Evolutionary conservation across 202 grass and related monocot species (phyloP).

Genomic region (Carex arenaria): DNA sequence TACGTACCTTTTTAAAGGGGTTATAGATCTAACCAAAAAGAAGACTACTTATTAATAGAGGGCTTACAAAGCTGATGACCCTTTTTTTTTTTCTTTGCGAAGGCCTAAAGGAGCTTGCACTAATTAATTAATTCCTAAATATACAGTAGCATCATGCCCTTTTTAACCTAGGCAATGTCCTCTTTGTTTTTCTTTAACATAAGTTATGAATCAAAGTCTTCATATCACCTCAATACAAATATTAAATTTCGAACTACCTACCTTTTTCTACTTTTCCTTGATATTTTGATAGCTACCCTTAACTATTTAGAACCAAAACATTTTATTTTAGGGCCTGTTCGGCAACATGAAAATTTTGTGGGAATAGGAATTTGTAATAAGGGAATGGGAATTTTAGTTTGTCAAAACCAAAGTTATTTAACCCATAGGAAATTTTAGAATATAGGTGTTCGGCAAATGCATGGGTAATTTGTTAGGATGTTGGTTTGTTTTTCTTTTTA

Average conservation of each 20-base stretch:
- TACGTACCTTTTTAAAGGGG: background rate
- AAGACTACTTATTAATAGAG: background rate
- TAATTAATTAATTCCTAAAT: background rate
- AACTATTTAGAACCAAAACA: background rate
- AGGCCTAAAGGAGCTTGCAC: background rate
- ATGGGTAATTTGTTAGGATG: no score
- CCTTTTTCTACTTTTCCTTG: no score
- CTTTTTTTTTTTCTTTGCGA: conserved; percentile 11
- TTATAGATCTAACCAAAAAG: conserved; percentile 10
- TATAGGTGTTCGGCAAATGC: no score
- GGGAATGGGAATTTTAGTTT: no score
- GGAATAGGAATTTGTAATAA: no score
- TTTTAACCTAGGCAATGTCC: background rate
- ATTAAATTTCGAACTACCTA: background rate
- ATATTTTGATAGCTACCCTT: background rate
- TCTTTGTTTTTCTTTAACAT: background rate
- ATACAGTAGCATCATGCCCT: background rate
- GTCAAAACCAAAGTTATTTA: no score
- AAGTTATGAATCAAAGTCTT: no score
- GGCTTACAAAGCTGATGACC: background rate
- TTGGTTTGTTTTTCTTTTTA: no score
- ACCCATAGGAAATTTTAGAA: no score
- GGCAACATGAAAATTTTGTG: no score
- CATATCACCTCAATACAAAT: no score
- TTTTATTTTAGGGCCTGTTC: no score